These are phyloP conservation scores for Penicillium thymicola DNA, from an alignment of 2,329 filamentous ascomycete species.

Conservation along the genomic window DNA sequence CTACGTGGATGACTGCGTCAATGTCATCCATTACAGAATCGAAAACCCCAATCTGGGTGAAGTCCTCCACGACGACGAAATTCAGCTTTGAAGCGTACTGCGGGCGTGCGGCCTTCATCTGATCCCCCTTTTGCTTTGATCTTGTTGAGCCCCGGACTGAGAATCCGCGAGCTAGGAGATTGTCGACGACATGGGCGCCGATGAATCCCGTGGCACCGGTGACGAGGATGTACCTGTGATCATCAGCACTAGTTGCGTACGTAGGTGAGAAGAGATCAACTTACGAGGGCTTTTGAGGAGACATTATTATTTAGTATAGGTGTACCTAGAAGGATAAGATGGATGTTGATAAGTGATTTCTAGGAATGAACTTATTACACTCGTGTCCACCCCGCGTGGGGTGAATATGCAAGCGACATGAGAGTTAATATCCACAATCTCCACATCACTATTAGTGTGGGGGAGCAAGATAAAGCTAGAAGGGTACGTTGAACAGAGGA, in stretches of 20 bases:
- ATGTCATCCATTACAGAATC: constrained; percentile 41
- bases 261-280: neutral
- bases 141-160: constrained; percentile 25
- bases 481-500: neutral
- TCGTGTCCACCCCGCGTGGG: constrained; percentile 3
- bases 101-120: constrained; percentile 39
- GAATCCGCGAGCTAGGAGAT: constrained; percentile 21
- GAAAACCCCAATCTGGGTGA: constrained; percentile 39
- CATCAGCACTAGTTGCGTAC: neutral
- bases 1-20: constrained; percentile 46
- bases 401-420: neutral
- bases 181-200: constrained; percentile 29
- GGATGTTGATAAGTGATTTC: neutral
- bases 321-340: neutral
- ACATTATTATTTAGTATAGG: neutral
- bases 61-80: constrained; percentile 45
- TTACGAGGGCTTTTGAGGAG: constrained; percentile 4
- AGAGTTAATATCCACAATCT: neutral
- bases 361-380: neutral
- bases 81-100: constrained; percentile 39
- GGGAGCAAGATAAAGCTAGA: neutral
- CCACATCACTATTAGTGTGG: constrained; percentile 1
- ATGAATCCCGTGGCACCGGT: constrained; percentile 31
- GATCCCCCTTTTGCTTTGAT: constrained; percentile 24
- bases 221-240: constrained; percentile 20